Evolutionary conservation across 2,329 filamentous ascomycete species (phyloP), one percentile per base, ranked within the genome.

Genomic region (Beauveria australis): DNA sequence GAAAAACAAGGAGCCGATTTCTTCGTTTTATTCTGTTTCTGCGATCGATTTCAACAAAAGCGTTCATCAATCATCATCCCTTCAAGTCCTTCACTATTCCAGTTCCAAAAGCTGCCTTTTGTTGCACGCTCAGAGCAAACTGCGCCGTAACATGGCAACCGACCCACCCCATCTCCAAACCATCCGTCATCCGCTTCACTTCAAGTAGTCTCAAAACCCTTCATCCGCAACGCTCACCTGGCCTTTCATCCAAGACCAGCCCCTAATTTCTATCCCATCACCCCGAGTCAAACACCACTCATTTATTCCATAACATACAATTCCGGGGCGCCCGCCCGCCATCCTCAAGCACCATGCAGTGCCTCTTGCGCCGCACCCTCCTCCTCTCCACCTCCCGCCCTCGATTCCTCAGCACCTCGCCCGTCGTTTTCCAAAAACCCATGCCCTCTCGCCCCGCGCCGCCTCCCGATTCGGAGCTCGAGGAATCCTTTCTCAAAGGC

Each of bases 401-500:
- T 28, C 61, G 68, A 60, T 72, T 76, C 67, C 72, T 69, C 51
- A 69, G 68, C 61, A 69, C 72, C 52, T 53, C 68, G n/a, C 30
- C 66, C 53, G 47, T 62, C 22, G 63, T 68, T 54, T 66, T 68
- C 54, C 89, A 88, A 70, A 82, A 82, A 59, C 79, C 64, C 62
- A 72, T 95, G 69, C 92, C 93, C 1, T 87, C 91, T 6, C 86
- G 92, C 4, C 87, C 89, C 16, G 83, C 79, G 63, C 81, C 86
- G 14, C 84, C 94, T 22, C 81, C 86, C 14, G 92, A 96, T 66
- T 77, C 81, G 19, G 92, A 97, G 57, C 85, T 97, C 66, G 86
- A 88, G 61, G 90, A 97, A 70, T 82, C 81, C 47, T 97, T 95
- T 75, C 81, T 99, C 63, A 96, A 94, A 72, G 94, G 94, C 67